Conservation (phyloP, 257 asterid genomes). For the Petunia axillaris region DNA sequence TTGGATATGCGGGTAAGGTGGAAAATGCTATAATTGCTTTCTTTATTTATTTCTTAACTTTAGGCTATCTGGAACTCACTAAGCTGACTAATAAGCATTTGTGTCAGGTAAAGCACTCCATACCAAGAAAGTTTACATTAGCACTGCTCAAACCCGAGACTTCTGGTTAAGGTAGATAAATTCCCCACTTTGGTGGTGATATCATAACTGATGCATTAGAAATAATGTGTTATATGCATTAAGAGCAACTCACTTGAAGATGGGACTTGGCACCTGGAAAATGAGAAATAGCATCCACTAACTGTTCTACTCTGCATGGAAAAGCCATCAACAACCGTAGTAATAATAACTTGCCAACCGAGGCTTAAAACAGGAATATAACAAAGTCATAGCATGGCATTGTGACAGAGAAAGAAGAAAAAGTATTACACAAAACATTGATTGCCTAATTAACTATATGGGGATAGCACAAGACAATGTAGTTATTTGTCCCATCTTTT, state of each 20-base stretch:
- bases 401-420: no score
- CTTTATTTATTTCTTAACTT: background rate
- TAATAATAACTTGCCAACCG: slow-evolving; percentile 24
- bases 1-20: background rate
- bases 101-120: background rate
- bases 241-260: slow-evolving; percentile 36
- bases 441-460: no score
- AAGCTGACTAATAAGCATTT: background rate
- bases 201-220: background rate
- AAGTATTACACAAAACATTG: no score
- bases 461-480: no score
- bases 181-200: background rate
- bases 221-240: no score
- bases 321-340: slow-evolving; percentile 39
- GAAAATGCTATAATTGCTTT: background rate
- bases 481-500: no score
- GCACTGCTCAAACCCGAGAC: background rate
- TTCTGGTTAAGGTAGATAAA: background rate
- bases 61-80: background rate
- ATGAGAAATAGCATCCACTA: slow-evolving; percentile 35
- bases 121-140: background rate
- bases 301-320: slow-evolving; percentile 5
- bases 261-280: slow-evolving; percentile 37
- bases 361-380: background rate
- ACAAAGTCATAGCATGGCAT: no score